phyloP scores from a whole-genome alignment of 2,329 filamentous ascomycete genomes.

The Cordyceps cateniannulata region DNA sequence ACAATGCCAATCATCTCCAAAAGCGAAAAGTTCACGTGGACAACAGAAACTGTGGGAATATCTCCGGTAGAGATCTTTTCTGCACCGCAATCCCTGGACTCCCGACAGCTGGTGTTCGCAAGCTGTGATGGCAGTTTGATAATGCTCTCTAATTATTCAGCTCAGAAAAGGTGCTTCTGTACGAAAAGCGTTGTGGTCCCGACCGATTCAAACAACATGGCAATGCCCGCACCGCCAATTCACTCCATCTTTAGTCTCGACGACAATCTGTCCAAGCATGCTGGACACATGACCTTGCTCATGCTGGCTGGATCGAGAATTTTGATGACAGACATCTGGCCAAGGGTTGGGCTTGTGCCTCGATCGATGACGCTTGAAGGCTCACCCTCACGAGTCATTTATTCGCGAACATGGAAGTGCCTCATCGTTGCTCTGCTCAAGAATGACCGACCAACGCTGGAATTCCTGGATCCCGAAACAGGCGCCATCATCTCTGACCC shows the following conservation, averaged over 20 bases:
- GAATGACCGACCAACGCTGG: conserved; percentile 39
- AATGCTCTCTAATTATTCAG: conserved; percentile 34
- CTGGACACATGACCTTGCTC: conserved; percentile 37
- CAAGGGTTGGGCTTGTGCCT: conserved; percentile 39
- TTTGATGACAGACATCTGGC: conserved; percentile 46
- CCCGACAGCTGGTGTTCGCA: conserved; percentile 31
- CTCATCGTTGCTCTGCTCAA: conserved; percentile 46
- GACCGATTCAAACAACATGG: conserved; percentile 42
- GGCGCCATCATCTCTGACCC: conserved; percentile 45
- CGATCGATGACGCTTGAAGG: conserved; percentile 41
- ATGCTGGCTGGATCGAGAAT: conserved; percentile 45
- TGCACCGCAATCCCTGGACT: conserved; percentile 19
- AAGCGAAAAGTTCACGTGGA: conserved; percentile 21
- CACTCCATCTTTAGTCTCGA: conserved; percentile 40
- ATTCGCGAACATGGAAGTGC: conserved; percentile 46
- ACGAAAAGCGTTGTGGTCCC: conserved; percentile 43
- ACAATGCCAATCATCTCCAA: conserved; percentile 28
- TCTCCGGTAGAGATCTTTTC: conserved; percentile 31
- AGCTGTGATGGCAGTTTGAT: conserved; percentile 43
- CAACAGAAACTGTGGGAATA: conserved; percentile 28
- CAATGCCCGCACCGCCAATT: conserved; percentile 40
- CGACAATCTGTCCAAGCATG: conserved; percentile 30
- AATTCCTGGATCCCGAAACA: conserved; percentile 51
- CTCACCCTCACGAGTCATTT: conserved; percentile 46
- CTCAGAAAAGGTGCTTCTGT: conserved; percentile 25